Percentiles rank a stretch among this genome's conserved stretches.
Evolutionary conservation across 345 rosid genomes (phyloP).

Genomic region (Acer campestre): DNA sequence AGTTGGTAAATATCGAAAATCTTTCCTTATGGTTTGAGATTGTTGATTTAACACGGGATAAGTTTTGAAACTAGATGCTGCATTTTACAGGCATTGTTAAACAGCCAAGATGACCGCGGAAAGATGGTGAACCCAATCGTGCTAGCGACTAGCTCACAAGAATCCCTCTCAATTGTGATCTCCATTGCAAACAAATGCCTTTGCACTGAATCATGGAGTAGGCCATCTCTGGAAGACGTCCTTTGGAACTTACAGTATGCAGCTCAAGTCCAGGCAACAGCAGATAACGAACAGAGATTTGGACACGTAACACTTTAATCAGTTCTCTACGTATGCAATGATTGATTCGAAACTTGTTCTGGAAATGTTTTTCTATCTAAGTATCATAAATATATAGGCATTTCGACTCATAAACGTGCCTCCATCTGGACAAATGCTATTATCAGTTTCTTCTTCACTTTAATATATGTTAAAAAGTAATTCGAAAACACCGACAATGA

Average conservation of each 20-base stretch:
- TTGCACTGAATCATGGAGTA: conserved; percentile 41
- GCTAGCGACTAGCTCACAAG: conserved; percentile 40
- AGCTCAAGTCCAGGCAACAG: conserved; percentile 50
- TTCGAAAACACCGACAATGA: neutral
- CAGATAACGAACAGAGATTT: conserved; percentile 27
- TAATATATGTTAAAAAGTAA: neutral
- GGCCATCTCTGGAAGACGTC: conserved; percentile 57
- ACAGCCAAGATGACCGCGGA: conserved; percentile 32
- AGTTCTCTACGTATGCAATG: neutral
- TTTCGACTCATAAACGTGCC: neutral
- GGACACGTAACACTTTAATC: neutral
- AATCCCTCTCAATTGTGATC: conserved; percentile 44
- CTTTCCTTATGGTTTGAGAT: neutral
- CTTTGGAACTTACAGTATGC: conserved; percentile 60
- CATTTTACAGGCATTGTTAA: conserved; percentile 40
- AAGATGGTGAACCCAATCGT: conserved; percentile 40
- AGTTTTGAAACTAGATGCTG: neutral
- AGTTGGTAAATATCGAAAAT: conserved; percentile 34
- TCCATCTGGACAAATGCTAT: neutral
- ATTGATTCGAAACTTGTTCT: neutral
- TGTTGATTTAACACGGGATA: neutral
- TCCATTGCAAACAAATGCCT: conserved; percentile 49
- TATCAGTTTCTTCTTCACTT: neutral
- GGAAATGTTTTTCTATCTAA: neutral
- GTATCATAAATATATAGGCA: too few species aligned